Percentiles rank a stretch among this genome's conserved stretches.
These are phyloP conservation scores for Spergularia azorica DNA, from an alignment of 179 eudicot species.

Conservation along the genomic window DNA sequence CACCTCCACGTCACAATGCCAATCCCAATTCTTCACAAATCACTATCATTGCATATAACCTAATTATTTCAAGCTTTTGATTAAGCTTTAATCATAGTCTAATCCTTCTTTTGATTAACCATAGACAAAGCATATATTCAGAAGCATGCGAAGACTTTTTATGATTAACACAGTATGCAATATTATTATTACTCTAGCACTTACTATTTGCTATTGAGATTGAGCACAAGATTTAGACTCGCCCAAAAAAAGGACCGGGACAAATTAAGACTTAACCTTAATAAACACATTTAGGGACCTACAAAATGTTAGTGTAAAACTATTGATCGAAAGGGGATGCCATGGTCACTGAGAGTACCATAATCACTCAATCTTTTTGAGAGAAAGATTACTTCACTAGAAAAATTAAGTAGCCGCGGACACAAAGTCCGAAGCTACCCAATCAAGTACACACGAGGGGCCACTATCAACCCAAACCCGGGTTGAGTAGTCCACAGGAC, in stretches of 20 bases:
- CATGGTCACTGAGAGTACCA: no score
- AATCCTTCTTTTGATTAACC: conserved; percentile 9
- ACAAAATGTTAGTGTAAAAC: no score
- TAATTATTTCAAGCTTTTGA: background rate
- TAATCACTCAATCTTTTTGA: no score
- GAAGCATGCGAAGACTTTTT: conserved; percentile 29
- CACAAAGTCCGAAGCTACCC: no score
- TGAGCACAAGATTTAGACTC: background rate
- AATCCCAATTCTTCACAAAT: conserved; percentile 23
- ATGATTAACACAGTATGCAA: background rate
- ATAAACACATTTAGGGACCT: no score
- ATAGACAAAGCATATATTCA: conserved; percentile 11
- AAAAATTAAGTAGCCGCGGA: no score
- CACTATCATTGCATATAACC: conserved; percentile 23
- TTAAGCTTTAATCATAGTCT: conserved; percentile 23
- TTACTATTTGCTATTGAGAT: background rate
- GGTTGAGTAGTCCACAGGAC: no score
- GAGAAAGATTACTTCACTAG: no score
- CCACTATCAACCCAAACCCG: no score
- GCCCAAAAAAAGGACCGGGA: background rate
- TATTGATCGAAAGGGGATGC: no score
- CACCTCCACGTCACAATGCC: conserved; percentile 29
- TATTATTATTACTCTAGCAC: background rate
- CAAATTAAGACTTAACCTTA: no score
- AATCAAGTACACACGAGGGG: no score